Evolutionary conservation across 2,329 filamentous ascomycete genomes (phyloP), one percentile per base, ranked within the genome.

Genomic region (Lachnellula occidentalis): DNA sequence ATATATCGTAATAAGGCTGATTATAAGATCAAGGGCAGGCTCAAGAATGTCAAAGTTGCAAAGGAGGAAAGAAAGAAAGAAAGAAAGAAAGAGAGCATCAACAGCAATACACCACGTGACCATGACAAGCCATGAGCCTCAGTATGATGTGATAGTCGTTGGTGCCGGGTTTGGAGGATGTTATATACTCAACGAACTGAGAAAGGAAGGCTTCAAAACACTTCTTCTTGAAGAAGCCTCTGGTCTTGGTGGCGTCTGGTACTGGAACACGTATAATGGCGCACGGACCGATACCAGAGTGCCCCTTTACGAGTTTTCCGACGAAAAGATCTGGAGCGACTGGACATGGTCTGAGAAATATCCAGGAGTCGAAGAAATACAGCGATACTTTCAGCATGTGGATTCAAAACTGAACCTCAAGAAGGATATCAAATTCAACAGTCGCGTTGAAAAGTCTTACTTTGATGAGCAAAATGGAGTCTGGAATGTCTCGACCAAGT

Each of bases 281-380:
- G 21, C 21, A 27, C 19, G 31, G 4, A 41, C 37, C 37, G 22
- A 27, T 17, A 47, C n/a, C 12, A 15, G n/a, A 4, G 12, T 47
- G 21, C 45, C 22, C 11, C 12, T 47, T 2, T 34, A 27, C 8
- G 15, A 47, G 12, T 47, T 24, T 24, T 15, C 8, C 45, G 27
- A 14, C 31, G 45, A 17, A 11, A 4, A 15, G 7, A 15, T 41
- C 17, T 77, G 69, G 64, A 68, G 72, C 22, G 70, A 72, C 43
- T 81, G 73, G 71, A 70, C 67, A n/a, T 81, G 75, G 71, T 65
- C 66, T 9, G 65, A 73, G 57, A 62, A 67, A 36, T 77, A 72
- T 52, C 73, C 75, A 2, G 63, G 53, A 19, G 66, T 69, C 50
- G 59, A 66, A 4, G 74, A 80, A 54, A 58, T 79, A 2, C 69